phyloP scores from a whole-genome alignment of 2,329 filamentous ascomycete species.

The Paramyrothecium sp. region DNA sequence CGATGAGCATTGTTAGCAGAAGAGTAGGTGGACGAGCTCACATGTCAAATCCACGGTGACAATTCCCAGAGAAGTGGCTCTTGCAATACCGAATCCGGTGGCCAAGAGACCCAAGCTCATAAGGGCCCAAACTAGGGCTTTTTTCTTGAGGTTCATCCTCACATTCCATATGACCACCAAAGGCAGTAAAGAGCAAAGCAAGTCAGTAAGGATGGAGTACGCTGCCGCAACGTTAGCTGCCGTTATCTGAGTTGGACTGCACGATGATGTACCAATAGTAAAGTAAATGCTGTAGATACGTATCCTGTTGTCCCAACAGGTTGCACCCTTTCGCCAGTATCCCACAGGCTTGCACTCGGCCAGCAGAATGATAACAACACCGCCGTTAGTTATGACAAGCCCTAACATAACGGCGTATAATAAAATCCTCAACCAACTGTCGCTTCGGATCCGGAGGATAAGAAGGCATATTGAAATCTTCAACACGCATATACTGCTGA shows the following conservation, averaged over 20 bases:
- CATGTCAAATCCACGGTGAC: slow-evolving; percentile 17
- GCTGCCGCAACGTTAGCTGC: not conserved
- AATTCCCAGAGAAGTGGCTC: slow-evolving; percentile 15
- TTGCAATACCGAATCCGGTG: slow-evolving; percentile 8
- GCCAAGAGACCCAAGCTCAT: slow-evolving; percentile 25
- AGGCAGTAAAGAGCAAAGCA: slow-evolving; percentile 18
- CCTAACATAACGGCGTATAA: slow-evolving; percentile 30
- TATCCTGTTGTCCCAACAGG: slow-evolving; percentile 27
- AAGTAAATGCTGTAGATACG: slow-evolving; percentile 31
- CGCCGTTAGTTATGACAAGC: slow-evolving; percentile 27
- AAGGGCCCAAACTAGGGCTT: slow-evolving; percentile 26
- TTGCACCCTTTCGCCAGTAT: slow-evolving; percentile 27
- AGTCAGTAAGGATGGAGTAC: not conserved
- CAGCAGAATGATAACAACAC: slow-evolving; percentile 27
- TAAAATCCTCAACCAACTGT: slow-evolving; percentile 23
- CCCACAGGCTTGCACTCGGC: slow-evolving; percentile 28
- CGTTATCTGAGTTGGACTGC: not conserved
- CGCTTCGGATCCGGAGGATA: slow-evolving; percentile 38
- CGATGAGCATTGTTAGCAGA: too few species aligned
- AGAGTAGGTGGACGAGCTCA: too few species aligned
- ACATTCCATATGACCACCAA: slow-evolving; percentile 31
- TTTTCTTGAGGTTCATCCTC: slow-evolving; percentile 24
- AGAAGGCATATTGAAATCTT: slow-evolving; percentile 41
- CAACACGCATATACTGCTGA: slow-evolving; percentile 34
- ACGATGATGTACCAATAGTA: slow-evolving; percentile 19